Percentiles rank a stretch among this genome's conserved stretches.
phyloP scores from a whole-genome alignment of 1,139 yeast genomes.

The Pichia sp. region DNA sequence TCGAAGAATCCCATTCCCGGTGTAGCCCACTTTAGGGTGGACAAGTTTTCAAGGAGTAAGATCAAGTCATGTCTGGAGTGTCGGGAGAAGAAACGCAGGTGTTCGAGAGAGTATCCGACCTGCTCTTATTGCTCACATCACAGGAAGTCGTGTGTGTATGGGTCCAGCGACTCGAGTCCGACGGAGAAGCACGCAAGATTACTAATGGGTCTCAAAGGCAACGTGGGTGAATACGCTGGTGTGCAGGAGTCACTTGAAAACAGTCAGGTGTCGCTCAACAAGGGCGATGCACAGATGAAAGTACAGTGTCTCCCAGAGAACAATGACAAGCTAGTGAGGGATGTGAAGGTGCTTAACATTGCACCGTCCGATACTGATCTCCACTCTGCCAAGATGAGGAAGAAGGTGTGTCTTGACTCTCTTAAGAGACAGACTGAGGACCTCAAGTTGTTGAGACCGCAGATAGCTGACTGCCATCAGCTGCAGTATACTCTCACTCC shows the following conservation, averaged over 20 bases:
- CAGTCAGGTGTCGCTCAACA: neutral
- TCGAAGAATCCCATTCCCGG: neutral
- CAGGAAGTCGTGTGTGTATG: constrained; percentile 17
- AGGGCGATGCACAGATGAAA: neutral
- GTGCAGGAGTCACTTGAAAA: neutral
- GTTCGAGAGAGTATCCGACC: constrained; percentile 20
- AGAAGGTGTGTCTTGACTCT: neutral
- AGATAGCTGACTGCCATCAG: neutral
- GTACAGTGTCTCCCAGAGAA: too few species aligned
- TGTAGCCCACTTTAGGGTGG: constrained; percentile 12
- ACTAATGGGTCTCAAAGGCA: constrained; percentile 8
- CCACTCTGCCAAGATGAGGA: neutral
- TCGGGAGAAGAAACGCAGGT: constrained; percentile 21
- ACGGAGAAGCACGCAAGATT: constrained; percentile 16
- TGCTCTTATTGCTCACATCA: constrained; percentile 21
- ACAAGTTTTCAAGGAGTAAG: constrained; percentile 10
- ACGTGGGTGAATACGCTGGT: neutral
- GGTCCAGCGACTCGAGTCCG: neutral
- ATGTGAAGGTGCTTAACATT: neutral
- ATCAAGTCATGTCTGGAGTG: constrained; percentile 23
- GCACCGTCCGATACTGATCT: neutral
- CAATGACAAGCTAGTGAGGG: neutral
- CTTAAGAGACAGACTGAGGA: constrained; percentile 4
- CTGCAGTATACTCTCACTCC: neutral
- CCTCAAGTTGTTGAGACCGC: constrained; percentile 1